A percentile compares a stretch with the other conserved stretches of the same genome.
These are phyloP conservation scores for Marasmius tenuissimus DNA, from an alignment of 1,284 basidiomycete genomes.

Conservation along the genomic window DNA sequence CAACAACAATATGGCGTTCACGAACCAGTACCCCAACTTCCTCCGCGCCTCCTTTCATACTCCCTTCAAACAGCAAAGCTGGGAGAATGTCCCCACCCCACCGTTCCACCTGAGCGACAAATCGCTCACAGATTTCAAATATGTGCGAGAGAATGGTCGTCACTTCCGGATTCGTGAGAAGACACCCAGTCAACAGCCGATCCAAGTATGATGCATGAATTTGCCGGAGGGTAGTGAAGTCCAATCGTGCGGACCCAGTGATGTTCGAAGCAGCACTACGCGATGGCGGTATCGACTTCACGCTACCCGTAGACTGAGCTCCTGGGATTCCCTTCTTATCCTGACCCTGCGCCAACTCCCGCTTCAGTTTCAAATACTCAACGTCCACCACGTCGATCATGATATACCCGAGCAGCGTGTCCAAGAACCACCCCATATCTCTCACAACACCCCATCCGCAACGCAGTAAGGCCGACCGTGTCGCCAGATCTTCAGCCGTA, in stretches of 20 bases:
- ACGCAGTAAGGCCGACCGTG: constrained; percentile 63
- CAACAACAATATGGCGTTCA: constrained; percentile 65
- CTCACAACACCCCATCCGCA: constrained; percentile 84
- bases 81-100: constrained; percentile 94
- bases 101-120: constrained; percentile 81
- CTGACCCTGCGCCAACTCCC: constrained; percentile 41
- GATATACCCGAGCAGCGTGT: constrained; percentile 77
- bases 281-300: constrained; percentile 15
- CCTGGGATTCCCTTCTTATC: constrained; percentile 18
- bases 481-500: constrained; percentile 64
- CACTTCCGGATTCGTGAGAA: constrained; percentile 69
- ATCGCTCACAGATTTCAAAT: constrained; percentile 80
- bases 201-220: constrained; percentile 84
- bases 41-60: constrained; percentile 53
- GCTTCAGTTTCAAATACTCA: constrained; percentile 73
- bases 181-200: constrained; percentile 75
- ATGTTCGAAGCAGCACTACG: constrained; percentile 16
- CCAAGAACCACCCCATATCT: constrained; percentile 90
- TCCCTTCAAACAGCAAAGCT: constrained; percentile 78
- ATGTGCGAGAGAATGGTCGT: constrained; percentile 69
- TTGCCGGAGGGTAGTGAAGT: constrained; percentile 81
- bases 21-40: constrained; percentile 68
- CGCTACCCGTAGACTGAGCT: constrained; percentile 17
- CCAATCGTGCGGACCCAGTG: constrained; percentile 44
- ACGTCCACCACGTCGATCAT: constrained; percentile 90